A percentile compares a stretch with the other conserved stretches of the same genome.
phyloP scores from a whole-genome alignment of 1,284 basidiomycete species.

The Marasmius sp. region DNA sequence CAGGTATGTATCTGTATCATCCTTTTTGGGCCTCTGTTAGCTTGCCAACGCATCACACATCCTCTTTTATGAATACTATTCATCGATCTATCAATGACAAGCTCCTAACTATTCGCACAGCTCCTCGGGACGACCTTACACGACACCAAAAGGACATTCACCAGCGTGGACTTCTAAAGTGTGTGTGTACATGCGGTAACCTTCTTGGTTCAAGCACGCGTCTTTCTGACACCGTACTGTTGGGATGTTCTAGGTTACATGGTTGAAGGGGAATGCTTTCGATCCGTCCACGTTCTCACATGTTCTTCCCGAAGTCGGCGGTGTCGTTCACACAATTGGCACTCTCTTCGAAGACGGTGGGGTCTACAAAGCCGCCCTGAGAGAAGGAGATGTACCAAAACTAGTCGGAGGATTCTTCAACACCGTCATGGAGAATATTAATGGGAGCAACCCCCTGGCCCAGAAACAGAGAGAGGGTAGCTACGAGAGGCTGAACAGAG shows the following conservation, averaged over 20 bases:
- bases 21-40: background rate
- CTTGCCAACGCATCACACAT: background rate
- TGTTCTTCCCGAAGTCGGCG: conserved; percentile 65
- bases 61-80: background rate
- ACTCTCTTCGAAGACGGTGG: conserved; percentile 78
- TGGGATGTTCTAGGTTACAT: conserved; percentile 62
- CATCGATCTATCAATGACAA: background rate
- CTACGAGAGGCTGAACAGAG: conserved; percentile 87
- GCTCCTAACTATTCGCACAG: conserved; percentile 37
- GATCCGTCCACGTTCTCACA: conserved; percentile 73
- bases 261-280: conserved; percentile 80
- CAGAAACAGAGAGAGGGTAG: conserved; percentile 39
- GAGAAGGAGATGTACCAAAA: conserved; percentile 54
- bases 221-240: background rate
- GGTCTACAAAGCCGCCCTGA: conserved; percentile 78
- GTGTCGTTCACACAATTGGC: conserved; percentile 94
- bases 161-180: conserved; percentile 86
- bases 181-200: conserved; percentile 8
- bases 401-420: conserved; percentile 49
- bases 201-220: conserved; percentile 5
- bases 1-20: conserved; percentile 55
- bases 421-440: conserved; percentile 25
- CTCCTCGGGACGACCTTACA: conserved; percentile 84
- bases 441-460: conserved; percentile 62
- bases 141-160: conserved; percentile 84